Evolutionary conservation across 148 eudicot genomes (phyloP), one percentile per base, ranked within the genome.

Genomic region (Chenopodium album): DNA sequence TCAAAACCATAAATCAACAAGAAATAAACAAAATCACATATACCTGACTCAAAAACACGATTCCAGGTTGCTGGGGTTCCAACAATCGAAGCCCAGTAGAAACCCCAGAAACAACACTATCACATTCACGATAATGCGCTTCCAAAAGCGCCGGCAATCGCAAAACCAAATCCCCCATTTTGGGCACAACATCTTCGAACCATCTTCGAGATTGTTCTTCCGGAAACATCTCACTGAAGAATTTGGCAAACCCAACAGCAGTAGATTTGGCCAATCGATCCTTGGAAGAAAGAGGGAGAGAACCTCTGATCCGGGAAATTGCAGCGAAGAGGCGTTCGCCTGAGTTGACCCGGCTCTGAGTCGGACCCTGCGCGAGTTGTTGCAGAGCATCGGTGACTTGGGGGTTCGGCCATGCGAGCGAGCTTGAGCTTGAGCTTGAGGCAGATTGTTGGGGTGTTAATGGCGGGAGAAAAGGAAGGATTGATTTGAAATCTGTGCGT

Each of bases 401-500:
- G 34, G 20, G 32, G 37, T 74, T 74, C 2, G 62, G 62, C 76
- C 76, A 74, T 48, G 76, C 2, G 12, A 74, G 8, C 4, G 31
- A 11, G 37, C 34, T 3, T 4, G 31, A 11, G 37, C 34, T 3
- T 34, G 37, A 11, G 37, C 34, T 3, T 4, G 59, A n/a, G 2
- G 0, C 44, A 41, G 44, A 41, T 41, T 41, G 76, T 8, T 71
- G 3, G 47, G 60, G 12, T 1, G 14, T 47, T 47, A 74, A 23
- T 74, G 76, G 62, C 62, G 76, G 76, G 34, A 74, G 62, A 14
- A 22, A 74, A 23, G 76, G 76, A 32, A 74, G 59, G 7, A 74
- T 74, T 10, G 76, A 74, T 26, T 52, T 47, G 7, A 74, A 2
- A 6, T 74, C 62, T 48, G 1, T 9, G 19, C 4, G 20, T 7